phyloP scores from a whole-genome alignment of 1,139 yeast genomes.

The Lodderomyces oxycetoniae region DNA sequence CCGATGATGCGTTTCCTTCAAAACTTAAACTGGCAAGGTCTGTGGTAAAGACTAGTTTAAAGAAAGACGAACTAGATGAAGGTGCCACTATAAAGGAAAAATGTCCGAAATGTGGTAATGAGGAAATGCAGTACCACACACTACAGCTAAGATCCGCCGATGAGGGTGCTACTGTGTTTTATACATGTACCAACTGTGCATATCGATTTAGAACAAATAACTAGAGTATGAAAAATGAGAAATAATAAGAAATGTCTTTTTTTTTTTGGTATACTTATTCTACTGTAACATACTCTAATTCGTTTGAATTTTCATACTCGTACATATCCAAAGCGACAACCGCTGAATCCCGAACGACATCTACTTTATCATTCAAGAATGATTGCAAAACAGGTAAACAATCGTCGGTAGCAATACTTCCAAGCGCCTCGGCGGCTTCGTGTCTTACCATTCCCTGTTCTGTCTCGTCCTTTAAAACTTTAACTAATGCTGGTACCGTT shows the following conservation, averaged over 20 bases:
- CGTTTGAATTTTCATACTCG: conserved; percentile 85
- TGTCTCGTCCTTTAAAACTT: conserved; percentile 65
- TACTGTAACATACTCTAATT: conserved; percentile 68
- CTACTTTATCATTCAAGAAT: conserved; percentile 75
- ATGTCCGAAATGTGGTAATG: conserved; percentile 96
- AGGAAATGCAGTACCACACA: conserved; percentile 97
- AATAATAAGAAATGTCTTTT: conserved; percentile 1
- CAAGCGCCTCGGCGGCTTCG: conserved; percentile 98
- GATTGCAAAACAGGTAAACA: conserved; percentile 82
- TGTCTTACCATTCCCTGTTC: conserved; percentile 99
- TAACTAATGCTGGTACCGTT: conserved; percentile 81
- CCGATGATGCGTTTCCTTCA: conserved; percentile 92
- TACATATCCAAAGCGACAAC: conserved; percentile 97
- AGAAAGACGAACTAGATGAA: conserved; percentile 75
- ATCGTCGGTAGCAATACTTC: conserved; percentile 95
- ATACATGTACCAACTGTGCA: conserved; percentile 91
- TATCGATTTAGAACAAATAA: conserved; percentile 92
- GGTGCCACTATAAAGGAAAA: conserved; percentile 96
- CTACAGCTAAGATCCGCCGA: conserved; percentile 95
- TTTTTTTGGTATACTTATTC: conserved; percentile 1
- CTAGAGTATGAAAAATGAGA: conserved; percentile 20
- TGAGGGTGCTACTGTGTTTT: conserved; percentile 96
- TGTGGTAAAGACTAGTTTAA: conserved; percentile 80
- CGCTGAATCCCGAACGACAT: conserved; percentile 93
- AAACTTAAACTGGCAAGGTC: conserved; percentile 74